Conservation (phyloP, 169 alveolate genomes). For the Cryptosporidium baileyi region DNA sequence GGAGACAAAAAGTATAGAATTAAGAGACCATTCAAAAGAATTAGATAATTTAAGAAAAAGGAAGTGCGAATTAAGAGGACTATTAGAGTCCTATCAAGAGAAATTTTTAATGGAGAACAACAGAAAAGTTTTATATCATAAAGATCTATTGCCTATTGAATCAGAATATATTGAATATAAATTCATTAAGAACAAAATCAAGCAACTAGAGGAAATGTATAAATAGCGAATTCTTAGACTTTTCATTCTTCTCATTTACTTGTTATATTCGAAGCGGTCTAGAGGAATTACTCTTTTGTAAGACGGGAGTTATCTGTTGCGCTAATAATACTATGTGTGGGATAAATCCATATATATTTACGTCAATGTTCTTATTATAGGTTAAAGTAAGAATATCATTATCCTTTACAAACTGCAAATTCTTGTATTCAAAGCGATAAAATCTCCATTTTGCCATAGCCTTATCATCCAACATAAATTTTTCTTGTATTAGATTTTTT, state of each 20-base stretch:
- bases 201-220: conserved; percentile 72
- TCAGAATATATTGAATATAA: conserved; percentile 86
- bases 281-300: conserved; percentile 13
- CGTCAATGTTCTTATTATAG: background rate
- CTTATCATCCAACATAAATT: conserved; percentile 19
- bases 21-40: conserved; percentile 51
- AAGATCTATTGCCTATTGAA: conserved; percentile 89
- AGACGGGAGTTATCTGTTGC: background rate
- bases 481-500: background rate
- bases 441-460: conserved; percentile 44
- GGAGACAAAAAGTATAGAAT: conserved; percentile 65
- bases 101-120: conserved; percentile 84
- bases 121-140: conserved; percentile 87
- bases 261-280: conserved; percentile 39
- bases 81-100: conserved; percentile 84
- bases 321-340: conserved; percentile 37
- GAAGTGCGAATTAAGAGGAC: conserved; percentile 80
- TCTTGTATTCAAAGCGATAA: conserved; percentile 16
- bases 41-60: conserved; percentile 76
- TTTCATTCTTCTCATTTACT: no score
- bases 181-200: conserved; percentile 82
- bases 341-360: conserved; percentile 28
- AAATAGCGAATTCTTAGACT: no score
- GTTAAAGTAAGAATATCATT: background rate
- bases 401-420: conserved; percentile 3